Percentiles rank a stretch among this genome's conserved stretches.
phyloP scores from a whole-genome alignment of 768 basidiomycete species.

The Termitomyces sp. region DNA sequence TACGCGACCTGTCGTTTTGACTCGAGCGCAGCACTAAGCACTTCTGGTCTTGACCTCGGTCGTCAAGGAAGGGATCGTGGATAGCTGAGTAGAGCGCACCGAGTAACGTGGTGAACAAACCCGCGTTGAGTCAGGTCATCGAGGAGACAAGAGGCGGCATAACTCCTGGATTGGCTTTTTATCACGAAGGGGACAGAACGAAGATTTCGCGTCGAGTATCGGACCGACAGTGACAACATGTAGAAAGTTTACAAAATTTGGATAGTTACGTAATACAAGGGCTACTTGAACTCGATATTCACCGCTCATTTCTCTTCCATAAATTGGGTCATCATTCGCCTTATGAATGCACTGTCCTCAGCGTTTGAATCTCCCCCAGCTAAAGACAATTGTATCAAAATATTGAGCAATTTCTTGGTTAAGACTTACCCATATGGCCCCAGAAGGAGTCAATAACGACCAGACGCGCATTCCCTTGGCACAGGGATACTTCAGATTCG shows the following conservation, averaged over 20 bases:
- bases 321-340: slow-evolving; percentile 38
- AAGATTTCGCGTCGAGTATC: slow-evolving; percentile 3
- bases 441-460: slow-evolving; percentile 51
- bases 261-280: slow-evolving; percentile 11
- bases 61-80: slow-evolving; percentile 4
- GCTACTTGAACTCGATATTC: background rate
- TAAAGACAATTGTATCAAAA: slow-evolving; percentile 10
- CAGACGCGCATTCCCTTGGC: slow-evolving; percentile 35
- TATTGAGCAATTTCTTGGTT: background rate
- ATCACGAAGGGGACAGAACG: background rate
- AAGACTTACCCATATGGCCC: slow-evolving; percentile 49
- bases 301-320: slow-evolving; percentile 25
- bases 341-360: slow-evolving; percentile 38
- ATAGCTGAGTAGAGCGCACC: slow-evolving; percentile 19
- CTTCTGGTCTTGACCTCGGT: slow-evolving; percentile 31
- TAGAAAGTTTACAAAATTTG: background rate
- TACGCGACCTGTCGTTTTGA: slow-evolving; percentile 57
- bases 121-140: slow-evolving; percentile 41
- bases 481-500: slow-evolving; percentile 37
- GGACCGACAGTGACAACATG: slow-evolving; percentile 11
- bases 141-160: slow-evolving; percentile 23
- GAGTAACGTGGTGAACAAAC: slow-evolving; percentile 44
- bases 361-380: slow-evolving; percentile 40
- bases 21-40: slow-evolving; percentile 32
- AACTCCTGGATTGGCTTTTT: background rate